phyloP scores from a whole-genome alignment of 129 eudicot species.

The carrot (Daucus carota) region DH1_v3.0 NC_030388.2:27232501-27233000 shows the following conservation, averaged over 20 bases:
- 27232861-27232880: slow-evolving; percentile 4
- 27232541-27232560: slow-evolving; percentile 6
- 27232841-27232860: not conserved
- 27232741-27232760: not conserved
- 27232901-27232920: not conserved
- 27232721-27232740: slow-evolving; percentile 11
- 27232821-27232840: not conserved
- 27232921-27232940: slow-evolving; percentile 1
- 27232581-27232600: slow-evolving; percentile 6
- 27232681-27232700: slow-evolving; percentile 13
- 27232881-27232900: not conserved
- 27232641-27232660: slow-evolving; percentile 10
- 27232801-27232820: not conserved
- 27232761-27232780: not conserved
- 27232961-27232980: slow-evolving; percentile 9
- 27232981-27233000: slow-evolving; percentile 1
- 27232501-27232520: not conserved
- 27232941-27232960: not conserved
- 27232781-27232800: not conserved
- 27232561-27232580: not conserved
- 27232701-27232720: slow-evolving; percentile 3
- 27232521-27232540: not conserved
- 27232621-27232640: slow-evolving; percentile 11
- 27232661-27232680: not conserved
- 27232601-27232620: not conserved